Conservation (phyloP, 192 early-diverging fungal species). For the Globomyces pollinis-pini region DNA sequence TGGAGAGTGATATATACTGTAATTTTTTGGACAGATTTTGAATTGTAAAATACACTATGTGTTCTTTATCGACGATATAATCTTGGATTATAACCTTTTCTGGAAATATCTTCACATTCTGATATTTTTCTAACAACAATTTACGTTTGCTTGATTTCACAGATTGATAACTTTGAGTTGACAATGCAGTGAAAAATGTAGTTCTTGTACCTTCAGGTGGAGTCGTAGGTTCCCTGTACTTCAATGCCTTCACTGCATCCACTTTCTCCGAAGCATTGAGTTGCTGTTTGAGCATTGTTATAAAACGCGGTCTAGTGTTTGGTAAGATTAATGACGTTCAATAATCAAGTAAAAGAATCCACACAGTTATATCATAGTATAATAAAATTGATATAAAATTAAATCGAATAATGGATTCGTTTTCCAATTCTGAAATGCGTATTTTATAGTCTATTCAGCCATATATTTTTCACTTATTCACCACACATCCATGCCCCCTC, state of each 20-base stretch:
- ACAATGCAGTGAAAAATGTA: slow-evolving; percentile 10
- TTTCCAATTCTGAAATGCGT: too few relatives aligned
- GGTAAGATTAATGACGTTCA: too few relatives aligned
- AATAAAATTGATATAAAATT: too few relatives aligned
- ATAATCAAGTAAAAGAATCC: too few relatives aligned
- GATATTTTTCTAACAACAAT: slow-evolving; percentile 12
- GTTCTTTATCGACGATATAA: slow-evolving; percentile 22
- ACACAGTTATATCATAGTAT: too few relatives aligned
- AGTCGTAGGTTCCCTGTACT: not conserved
- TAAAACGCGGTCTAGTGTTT: too few relatives aligned
- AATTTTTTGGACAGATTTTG: slow-evolving; percentile 23
- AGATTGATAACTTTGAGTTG: not conserved
- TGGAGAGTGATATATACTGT: slow-evolving; percentile 18
- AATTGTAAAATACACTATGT: slow-evolving; percentile 15
- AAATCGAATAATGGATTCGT: too few relatives aligned
- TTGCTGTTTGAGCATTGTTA: too few relatives aligned
- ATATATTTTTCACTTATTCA: too few relatives aligned
- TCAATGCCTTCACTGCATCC: too few relatives aligned
- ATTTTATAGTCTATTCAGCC: too few relatives aligned
- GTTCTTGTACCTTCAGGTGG: slow-evolving; percentile 5
- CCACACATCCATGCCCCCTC: slow-evolving; percentile 1
- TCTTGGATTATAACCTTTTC: slow-evolving; percentile 20
- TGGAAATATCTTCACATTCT: slow-evolving; percentile 26
- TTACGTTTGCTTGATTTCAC: not conserved
- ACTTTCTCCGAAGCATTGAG: too few relatives aligned